Evolutionary conservation across 176 grass and related monocot species (phyloP), one percentile per base, ranked within the genome.

Genomic region (Tillandsia leiboldiana): DNA sequence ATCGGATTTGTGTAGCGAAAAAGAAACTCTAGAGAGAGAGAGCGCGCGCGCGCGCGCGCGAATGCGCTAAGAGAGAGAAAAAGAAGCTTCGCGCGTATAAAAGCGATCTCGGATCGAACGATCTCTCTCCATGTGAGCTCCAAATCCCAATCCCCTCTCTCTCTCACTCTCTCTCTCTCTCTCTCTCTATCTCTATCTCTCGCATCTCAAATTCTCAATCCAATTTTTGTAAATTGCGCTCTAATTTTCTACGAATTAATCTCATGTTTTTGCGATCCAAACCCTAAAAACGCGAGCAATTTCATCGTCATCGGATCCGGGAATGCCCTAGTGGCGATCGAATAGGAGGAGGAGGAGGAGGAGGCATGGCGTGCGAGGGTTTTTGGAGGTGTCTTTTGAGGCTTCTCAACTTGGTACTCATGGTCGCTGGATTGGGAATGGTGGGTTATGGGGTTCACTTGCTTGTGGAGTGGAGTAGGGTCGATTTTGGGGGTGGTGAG

Each of bases 351-450:
- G 3, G 53, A n/a, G 15, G 53, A 59, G 54, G 54, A 76, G 62
- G 17, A 70, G 69, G 72, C 75, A 95, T 90, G 91, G 86, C 85
- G 48, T 95, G 84, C 69, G 71, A 81, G 65, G 79, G 79, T 6
- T 86, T 90, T 70, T 90, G 87, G 59, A 84, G 85, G 65, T 90
- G 87, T 66, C 17, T 96, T 33, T 69, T 96, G 49, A 96, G 83
- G 87, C 78, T 90, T 67, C 87, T 96, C 50, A 96, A 90, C 77
- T 65, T 96, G 22, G 70, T 90, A 15, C 72, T 90, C 27, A 84
- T 83, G 75, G 74, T 70, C 67, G 61, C 81, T 14, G 87, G 91
- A 77, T 81, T 96, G 63, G 87, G 73, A 69, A 90, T 90, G 84
- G 70, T 82, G 73, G 91, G 91, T 1, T 95, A 95, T 52, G 91